Evolutionary conservation across 306 rosid species (phyloP), one percentile per base, ranked within the genome.

Genomic region (Fragaria nilgerrensis): DNA sequence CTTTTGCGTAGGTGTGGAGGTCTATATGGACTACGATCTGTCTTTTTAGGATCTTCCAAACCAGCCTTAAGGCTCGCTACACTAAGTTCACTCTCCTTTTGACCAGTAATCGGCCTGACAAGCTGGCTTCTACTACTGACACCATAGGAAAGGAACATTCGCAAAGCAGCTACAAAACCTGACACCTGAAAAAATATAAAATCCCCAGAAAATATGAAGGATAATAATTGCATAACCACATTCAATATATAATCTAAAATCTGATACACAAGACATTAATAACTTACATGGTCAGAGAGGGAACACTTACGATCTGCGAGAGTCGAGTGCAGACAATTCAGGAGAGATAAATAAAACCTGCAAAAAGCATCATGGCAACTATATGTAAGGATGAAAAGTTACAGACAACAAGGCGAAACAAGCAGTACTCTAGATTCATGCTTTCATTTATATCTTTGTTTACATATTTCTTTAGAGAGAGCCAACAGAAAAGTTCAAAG

Each of bases 1-100:
- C 78, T 88, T 82, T 82, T 87, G 75, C 96, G 99, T 84, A 95
- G 82, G 89, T 95, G 99, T 53, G 99, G 99, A 77, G 97, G 97
- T 84, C 91, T 88, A 82, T 95, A 95, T 64, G 84, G 86, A 78
- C 84, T 71, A 79, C 6, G 53, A 61, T 81, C 75, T 23, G 82
- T 77, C 73, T 62, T 88, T 82, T 82, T 86, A 68, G 81, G 86
- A 48, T 87, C 85, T 75, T 86, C 91, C 81, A 71, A 79, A 81
- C 72, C 71, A 69, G 78, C 79, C 76, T 72, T 75, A 43, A 80
- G 80, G 73, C 72, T 83, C 39, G 22, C 45, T 36, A 68, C 45
- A 81, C 67, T 49, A 75, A 65, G 76, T 59, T 80, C 87, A 83
- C 72, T 88, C 79, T 88, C 83, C 72, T 72, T 80, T 41, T 71